A percentile compares a stretch with the other conserved stretches of the same genome.
These are phyloP conservation scores for Glycine tomentella DNA, from an alignment of 306 rosid species.

Conservation along the genomic window DNA sequence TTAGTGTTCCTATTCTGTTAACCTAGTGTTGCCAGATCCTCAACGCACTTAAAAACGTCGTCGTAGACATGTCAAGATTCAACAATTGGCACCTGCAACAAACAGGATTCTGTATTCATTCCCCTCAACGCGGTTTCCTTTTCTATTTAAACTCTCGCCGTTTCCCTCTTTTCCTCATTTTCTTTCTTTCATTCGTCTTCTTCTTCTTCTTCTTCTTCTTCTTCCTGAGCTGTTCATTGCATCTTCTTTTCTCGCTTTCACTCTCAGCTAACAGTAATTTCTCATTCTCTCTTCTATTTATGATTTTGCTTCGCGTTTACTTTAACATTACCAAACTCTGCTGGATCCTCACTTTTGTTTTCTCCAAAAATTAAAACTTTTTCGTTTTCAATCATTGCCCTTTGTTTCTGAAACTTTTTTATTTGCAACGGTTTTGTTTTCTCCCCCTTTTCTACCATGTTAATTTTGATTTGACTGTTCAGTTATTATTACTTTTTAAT, in stretches of 20 bases:
- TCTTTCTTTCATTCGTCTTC: background rate
- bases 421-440: background rate
- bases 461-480: background rate
- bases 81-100: background rate
- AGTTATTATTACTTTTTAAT: background rate
- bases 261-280: conserved; percentile 7
- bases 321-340: background rate
- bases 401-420: background rate
- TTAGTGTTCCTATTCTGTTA: too few relatives aligned
- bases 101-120: background rate
- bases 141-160: conserved; percentile 36
- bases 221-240: too few relatives aligned
- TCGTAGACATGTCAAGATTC: background rate
- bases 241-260: background rate
- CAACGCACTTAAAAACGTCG: conserved; percentile 11
- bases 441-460: background rate
- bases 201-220: background rate
- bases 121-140: background rate
- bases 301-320: background rate
- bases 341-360: background rate
- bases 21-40: background rate
- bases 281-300: conserved; percentile 15
- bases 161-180: background rate
- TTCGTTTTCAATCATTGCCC: background rate
- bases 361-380: background rate